These are phyloP conservation scores for Hirschioporus abietinus DNA, from an alignment of 768 basidiomycete genomes.

Conservation along the genomic window DNA sequence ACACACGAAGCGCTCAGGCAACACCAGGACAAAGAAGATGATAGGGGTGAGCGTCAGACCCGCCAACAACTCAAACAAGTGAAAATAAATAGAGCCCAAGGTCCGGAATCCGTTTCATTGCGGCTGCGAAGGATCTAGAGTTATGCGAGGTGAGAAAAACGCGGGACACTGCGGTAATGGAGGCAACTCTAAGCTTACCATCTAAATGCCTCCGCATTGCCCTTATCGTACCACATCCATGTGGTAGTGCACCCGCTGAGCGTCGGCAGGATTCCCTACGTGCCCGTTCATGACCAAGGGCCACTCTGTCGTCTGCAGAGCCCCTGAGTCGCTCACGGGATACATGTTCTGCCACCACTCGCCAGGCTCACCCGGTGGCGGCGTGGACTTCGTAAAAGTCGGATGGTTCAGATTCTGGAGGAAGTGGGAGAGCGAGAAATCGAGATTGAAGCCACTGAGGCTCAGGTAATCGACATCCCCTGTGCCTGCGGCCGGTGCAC, in stretches of 20 bases:
- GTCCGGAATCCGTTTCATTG: background rate
- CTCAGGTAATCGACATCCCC: background rate
- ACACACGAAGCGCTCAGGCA: background rate
- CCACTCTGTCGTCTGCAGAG: background rate
- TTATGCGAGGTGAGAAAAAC: background rate
- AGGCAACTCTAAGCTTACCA: too few species aligned
- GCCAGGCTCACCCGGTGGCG: background rate
- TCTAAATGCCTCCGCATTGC: background rate
- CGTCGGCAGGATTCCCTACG: background rate
- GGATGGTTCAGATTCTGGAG: background rate
- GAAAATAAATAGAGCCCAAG: background rate
- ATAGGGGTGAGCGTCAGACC: background rate
- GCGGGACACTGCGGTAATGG: background rate
- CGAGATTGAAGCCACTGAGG: background rate
- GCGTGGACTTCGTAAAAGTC: background rate
- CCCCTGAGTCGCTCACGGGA: background rate
- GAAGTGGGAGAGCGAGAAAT: background rate
- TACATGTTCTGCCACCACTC: background rate
- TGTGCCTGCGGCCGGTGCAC: too few species aligned
- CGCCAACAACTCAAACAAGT: background rate
- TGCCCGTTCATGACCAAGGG: background rate
- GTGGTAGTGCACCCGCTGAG: background rate
- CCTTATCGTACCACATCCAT: background rate
- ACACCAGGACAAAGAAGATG: background rate
- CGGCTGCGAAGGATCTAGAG: background rate